A percentile compares a stretch with the other conserved stretches of the same genome.
phyloP scores from a whole-genome alignment of 805 yeast species.

The Starmerella stigmatis region DNA sequence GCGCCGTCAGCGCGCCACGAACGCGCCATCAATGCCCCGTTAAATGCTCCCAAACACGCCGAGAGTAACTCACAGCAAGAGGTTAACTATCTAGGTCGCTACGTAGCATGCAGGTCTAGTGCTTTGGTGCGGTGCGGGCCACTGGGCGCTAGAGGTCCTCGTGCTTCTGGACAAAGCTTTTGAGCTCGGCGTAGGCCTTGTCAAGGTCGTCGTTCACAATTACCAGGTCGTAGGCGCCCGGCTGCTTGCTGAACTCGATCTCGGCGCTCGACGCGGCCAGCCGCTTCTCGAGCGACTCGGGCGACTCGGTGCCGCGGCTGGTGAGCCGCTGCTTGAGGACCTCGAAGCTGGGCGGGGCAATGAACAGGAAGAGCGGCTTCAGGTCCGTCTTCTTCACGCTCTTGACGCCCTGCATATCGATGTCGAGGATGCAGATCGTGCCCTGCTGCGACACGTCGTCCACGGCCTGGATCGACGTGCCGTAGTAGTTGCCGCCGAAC shows the following conservation, averaged over 20 bases:
- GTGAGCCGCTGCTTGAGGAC: conserved; percentile 61
- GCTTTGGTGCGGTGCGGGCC: not conserved
- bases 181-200: conserved; percentile 72
- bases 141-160: not conserved
- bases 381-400: conserved; percentile 73
- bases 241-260: conserved; percentile 70
- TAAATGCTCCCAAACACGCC: too few species aligned
- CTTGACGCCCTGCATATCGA: conserved; percentile 98
- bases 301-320: conserved; percentile 91
- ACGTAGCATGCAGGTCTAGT: too few species aligned
- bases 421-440: conserved; percentile 81
- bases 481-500: conserved; percentile 95
- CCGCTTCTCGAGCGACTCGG: conserved; percentile 74
- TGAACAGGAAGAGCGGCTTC: conserved; percentile 73
- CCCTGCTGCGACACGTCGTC: conserved; percentile 53
- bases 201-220: conserved; percentile 89
- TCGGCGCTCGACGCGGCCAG: conserved; percentile 79
- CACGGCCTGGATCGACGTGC: conserved; percentile 82
- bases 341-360: conserved; percentile 89
- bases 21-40: too few species aligned
- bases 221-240: conserved; percentile 80
- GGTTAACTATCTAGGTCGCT: too few species aligned
- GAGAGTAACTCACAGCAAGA: too few species aligned
- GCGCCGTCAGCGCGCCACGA: too few species aligned
- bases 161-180: conserved; percentile 45